Conservation (phyloP, 148 eudicot species). For the Polygonum aviculare region DNA sequence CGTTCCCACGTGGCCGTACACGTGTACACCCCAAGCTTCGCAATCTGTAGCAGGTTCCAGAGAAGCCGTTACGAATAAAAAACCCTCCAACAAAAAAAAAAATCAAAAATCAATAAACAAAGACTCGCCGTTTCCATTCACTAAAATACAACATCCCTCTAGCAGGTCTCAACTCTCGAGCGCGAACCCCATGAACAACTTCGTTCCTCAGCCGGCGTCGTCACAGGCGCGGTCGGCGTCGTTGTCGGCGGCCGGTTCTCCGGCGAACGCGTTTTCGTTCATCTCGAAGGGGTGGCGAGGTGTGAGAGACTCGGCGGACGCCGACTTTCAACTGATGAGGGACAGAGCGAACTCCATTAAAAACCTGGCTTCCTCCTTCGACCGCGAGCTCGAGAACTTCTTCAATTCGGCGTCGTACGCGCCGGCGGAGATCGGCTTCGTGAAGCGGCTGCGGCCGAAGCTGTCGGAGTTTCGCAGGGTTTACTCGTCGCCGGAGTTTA, state of each 20-base stretch:
- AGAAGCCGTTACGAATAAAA: constrained; percentile 18
- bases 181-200: constrained; percentile 24
- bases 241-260: constrained; percentile 21
- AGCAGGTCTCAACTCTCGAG: background rate
- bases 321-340: constrained; percentile 68
- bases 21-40: constrained; percentile 16
- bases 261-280: constrained; percentile 65
- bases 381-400: constrained; percentile 71
- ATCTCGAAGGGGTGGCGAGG: constrained; percentile 77
- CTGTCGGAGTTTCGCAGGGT: constrained; percentile 64
- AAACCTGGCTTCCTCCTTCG: constrained; percentile 58
- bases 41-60: background rate
- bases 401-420: constrained; percentile 48
- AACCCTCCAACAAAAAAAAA: background rate
- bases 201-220: constrained; percentile 28
- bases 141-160: no score
- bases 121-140: background rate
- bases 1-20: constrained; percentile 21
- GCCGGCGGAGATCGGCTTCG: constrained; percentile 56
- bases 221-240: constrained; percentile 17
- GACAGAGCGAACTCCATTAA: constrained; percentile 72
- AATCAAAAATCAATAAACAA: background rate
- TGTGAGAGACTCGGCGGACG: constrained; percentile 68
- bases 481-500: constrained; percentile 81
- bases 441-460: constrained; percentile 63